Evolutionary conservation across 805 yeast species (phyloP), one percentile per base, ranked within the genome.

Genomic region (Candida krabiensis): DNA sequence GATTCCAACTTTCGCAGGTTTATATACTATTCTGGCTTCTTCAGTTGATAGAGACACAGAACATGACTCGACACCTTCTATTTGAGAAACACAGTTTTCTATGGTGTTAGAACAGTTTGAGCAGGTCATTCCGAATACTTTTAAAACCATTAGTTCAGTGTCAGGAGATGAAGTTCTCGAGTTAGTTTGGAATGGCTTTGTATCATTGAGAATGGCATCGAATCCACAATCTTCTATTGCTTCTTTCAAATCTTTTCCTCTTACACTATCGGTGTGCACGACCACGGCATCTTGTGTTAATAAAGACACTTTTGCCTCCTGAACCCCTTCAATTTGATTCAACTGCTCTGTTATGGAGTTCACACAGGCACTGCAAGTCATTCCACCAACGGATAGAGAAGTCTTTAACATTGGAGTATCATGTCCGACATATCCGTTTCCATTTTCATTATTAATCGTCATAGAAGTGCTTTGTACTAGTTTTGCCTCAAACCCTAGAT

Each of bases 361-460:
- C 1, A 82, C 74, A 56, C 96, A 89, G 4, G 91, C 75, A 4
- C 88, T 80, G 55, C 96, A 89, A 4, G 96, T 88, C 96, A 88
- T 88, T 4, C 96, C 96, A 12, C 60, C 53, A 2, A 80, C 62
- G 3, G 60, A 21, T 6, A 54, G 16, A 9, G 33, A 13, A 3
- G 58, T 47, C 18, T 25, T 38, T 16, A 14, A 25, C 12, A 19
- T 12, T 12, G 17, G 25, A 16, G 14, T 14, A 12, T 22, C 19
- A 19, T 17, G 5, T 5, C 44, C 37, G 39, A 31, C 18, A 40
- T 38, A 25, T 25, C 42, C 26, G 38, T 34, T 9, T 28, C 37
- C 22, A 22, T 13, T 12, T 26, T 21, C 24, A 21, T 7, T 7
- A 11, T 7, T 21, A 8, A 11, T 7, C 9, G 24, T 21, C 11